phyloP scores from a whole-genome alignment of 148 eudicot species.

The Nyssa sinensis region DNA sequence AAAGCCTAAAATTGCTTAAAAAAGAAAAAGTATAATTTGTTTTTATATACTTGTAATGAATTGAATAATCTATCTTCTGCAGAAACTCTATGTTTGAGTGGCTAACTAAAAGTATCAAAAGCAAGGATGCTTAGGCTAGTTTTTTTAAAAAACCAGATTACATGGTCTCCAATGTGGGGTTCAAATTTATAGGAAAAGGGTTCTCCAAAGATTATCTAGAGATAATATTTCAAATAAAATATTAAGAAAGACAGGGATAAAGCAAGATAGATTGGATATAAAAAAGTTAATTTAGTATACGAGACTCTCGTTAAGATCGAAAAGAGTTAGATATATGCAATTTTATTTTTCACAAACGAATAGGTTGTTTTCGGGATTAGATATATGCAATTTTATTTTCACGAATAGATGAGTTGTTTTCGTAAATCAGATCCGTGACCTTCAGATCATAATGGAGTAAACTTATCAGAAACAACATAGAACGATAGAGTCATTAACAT shows the following conservation, averaged over 20 bases:
- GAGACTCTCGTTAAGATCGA: no score
- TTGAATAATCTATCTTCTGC: background rate
- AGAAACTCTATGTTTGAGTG: background rate
- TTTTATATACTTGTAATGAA: background rate
- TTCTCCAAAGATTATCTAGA: background rate
- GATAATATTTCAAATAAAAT: background rate
- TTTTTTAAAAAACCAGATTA: background rate
- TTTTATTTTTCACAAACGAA: no score
- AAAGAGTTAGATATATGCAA: no score
- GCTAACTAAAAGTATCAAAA: slow-evolving; percentile 3
- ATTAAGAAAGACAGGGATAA: background rate
- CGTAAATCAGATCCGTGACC: no score
- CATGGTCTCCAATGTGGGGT: slow-evolving; percentile 9
- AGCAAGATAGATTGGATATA: background rate
- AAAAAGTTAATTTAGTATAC: no score
- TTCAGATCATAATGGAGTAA: no score
- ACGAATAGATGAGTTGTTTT: no score
- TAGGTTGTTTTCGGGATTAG: no score
- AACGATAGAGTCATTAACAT: no score
- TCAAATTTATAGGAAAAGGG: background rate
- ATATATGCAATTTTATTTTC: no score
- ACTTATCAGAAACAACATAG: no score
- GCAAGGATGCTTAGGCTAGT: background rate
- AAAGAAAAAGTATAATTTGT: background rate
- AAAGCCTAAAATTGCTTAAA: background rate